Conservation (phyloP, 2,329 filamentous ascomycete species). For the Colletotrichum sp. region DNA sequence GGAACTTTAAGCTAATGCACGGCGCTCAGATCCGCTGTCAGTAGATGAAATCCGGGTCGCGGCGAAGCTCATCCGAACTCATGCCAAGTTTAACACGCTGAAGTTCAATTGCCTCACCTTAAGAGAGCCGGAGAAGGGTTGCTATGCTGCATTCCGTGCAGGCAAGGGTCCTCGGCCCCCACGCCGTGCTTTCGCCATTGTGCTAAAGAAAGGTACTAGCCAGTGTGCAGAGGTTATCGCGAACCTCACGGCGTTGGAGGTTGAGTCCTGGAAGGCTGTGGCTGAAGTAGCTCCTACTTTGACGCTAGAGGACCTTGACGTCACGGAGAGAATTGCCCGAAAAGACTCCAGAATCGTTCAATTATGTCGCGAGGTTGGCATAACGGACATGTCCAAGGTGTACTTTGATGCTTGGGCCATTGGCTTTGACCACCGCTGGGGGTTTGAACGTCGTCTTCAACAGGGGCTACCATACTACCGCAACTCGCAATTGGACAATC, state of each 20-base stretch:
- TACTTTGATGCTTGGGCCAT: slow-evolving; percentile 89
- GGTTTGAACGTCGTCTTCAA: slow-evolving; percentile 73
- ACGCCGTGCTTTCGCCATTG: slow-evolving; percentile 55
- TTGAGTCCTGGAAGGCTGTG: slow-evolving; percentile 52
- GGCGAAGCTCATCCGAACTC: slow-evolving; percentile 51
- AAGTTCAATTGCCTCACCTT: slow-evolving; percentile 70
- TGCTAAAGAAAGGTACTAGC: slow-evolving; percentile 43
- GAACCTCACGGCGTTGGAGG: slow-evolving; percentile 44
- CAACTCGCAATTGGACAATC: slow-evolving; percentile 68
- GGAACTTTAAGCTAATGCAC: background rate
- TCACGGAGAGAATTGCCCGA: slow-evolving; percentile 72
- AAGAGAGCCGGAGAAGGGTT: slow-evolving; percentile 67
- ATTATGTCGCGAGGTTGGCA: slow-evolving; percentile 76
- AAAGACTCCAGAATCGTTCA: slow-evolving; percentile 77
- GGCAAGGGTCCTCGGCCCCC: slow-evolving; percentile 51
- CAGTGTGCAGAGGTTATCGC: slow-evolving; percentile 52
- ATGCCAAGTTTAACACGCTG: slow-evolving; percentile 33
- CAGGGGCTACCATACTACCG: slow-evolving; percentile 86
- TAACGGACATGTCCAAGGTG: slow-evolving; percentile 83
- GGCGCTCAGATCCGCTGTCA: slow-evolving; percentile 53
- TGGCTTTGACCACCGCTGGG: slow-evolving; percentile 81
- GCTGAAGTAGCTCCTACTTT: slow-evolving; percentile 55
- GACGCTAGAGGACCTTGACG: slow-evolving; percentile 82
- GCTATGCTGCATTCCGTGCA: slow-evolving; percentile 65
- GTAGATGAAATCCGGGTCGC: slow-evolving; percentile 58